Percentiles rank a stretch among this genome's conserved stretches.
These are phyloP conservation scores for Haplographium delicatum DNA, from an alignment of 495 filamentous ascomycete species.

Conservation along the genomic window DNA sequence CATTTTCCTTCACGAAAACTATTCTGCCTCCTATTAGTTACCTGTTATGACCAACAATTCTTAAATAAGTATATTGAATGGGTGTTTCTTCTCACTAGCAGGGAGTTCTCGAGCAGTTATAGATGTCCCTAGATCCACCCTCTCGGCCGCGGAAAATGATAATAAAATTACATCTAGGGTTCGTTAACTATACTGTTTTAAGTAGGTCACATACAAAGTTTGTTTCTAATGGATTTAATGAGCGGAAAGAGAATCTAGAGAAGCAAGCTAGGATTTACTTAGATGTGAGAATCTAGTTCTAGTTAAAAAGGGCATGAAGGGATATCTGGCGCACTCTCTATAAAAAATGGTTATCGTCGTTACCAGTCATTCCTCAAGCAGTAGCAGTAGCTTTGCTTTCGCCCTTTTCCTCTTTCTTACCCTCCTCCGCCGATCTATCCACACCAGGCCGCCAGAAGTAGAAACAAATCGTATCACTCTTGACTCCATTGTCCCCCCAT, in stretches of 20 bases:
- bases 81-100: conserved; percentile 1
- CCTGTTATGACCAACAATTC: neutral
- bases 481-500: neutral
- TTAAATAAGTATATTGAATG: conserved; percentile 10
- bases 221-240: conserved; percentile 63
- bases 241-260: conserved; percentile 43
- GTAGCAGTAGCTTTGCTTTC: neutral
- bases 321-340: too few species aligned
- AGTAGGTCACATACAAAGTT: conserved; percentile 57
- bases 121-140: conserved; percentile 35
- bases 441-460: neutral
- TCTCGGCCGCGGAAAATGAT: conserved; percentile 43
- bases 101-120: conserved; percentile 11
- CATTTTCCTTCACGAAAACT: conserved; percentile 12
- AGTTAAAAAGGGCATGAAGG: too few species aligned
- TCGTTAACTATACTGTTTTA: conserved; percentile 67
- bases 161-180: conserved; percentile 46
- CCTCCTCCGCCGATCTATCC: neutral
- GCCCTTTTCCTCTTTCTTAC: neutral
- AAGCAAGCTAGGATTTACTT: conserved; percentile 34
- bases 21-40: neutral
- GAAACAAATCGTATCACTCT: neutral
- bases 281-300: too few species aligned
- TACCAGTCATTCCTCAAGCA: too few species aligned
- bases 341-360: too few species aligned